Conservation (phyloP, 352 stramenopile genomes). For the Bremia lactucae region DNA sequence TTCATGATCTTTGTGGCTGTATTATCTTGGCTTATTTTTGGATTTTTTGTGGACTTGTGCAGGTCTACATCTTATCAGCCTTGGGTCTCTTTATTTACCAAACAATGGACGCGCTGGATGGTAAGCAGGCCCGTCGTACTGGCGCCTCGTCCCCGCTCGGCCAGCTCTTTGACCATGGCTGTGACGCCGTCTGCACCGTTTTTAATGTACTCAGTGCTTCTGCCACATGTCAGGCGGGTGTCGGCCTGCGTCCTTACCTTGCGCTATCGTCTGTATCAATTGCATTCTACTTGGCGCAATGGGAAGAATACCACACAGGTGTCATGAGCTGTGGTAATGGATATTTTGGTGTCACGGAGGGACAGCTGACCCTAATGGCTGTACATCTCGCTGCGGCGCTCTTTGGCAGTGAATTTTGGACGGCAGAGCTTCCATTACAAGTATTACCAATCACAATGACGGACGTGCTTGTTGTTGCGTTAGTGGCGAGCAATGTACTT, state of each 20-base stretch:
- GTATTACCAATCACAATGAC: conserved; percentile 26
- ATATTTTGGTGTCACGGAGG: conserved; percentile 76
- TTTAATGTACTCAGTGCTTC: conserved; percentile 74
- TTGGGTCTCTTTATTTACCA: conserved; percentile 89
- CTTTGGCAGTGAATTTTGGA: conserved; percentile 53
- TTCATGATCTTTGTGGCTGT: background rate
- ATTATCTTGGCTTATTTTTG: background rate
- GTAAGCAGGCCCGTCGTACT: conserved; percentile 96
- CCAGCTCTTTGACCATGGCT: conserved; percentile 97
- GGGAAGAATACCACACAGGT: conserved; percentile 85
- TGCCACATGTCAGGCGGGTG: conserved; percentile 47
- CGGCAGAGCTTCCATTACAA: conserved; percentile 21
- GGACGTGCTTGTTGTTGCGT: conserved; percentile 36
- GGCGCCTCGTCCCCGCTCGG: conserved; percentile 90
- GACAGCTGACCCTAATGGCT: conserved; percentile 64
- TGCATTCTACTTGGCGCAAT: conserved; percentile 79
- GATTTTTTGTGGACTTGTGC: conserved; percentile 1
- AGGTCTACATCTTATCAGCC: conserved; percentile 66
- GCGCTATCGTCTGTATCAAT: conserved; percentile 70
- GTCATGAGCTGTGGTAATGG: conserved; percentile 85
- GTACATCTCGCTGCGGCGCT: conserved; percentile 48
- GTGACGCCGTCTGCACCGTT: conserved; percentile 72
- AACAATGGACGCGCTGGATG: conserved; percentile 98
- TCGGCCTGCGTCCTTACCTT: conserved; percentile 32
- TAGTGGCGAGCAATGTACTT: conserved; percentile 69